These are phyloP conservation scores for Lagenidium giganteum DNA, from an alignment of 352 stramenopile species.

Conservation along the genomic window DNA sequence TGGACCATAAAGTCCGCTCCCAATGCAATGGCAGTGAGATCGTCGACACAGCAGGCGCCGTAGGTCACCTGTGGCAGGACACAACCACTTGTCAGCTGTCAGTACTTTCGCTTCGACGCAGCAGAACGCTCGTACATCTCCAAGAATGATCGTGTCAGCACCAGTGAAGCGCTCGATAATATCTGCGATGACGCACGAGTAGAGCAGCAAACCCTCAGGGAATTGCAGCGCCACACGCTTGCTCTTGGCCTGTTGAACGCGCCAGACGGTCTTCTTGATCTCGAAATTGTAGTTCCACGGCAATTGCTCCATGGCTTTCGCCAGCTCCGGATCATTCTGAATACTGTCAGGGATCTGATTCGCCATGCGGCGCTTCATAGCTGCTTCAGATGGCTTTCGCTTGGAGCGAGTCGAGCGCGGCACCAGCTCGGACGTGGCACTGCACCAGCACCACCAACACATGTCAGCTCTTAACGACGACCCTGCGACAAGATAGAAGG, in stretches of 20 bases:
- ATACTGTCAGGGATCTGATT: constrained; percentile 92
- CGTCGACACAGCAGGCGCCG: constrained; percentile 99
- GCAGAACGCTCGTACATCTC: constrained; percentile 90
- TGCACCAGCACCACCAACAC: constrained; percentile 9
- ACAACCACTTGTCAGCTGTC: no score
- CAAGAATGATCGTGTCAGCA: constrained; percentile 92
- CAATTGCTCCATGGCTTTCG: constrained; percentile 91
- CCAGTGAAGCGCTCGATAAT: constrained; percentile 96
- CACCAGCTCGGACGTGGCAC: constrained; percentile 18
- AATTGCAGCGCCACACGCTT: constrained; percentile 97
- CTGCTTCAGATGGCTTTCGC: constrained; percentile 56
- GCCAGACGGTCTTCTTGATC: constrained; percentile 97
- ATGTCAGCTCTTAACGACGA: no score
- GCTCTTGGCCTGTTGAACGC: constrained; percentile 86
- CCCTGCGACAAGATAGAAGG: no score
- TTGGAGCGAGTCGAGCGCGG: constrained; percentile 41
- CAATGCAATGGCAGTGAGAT: constrained; percentile 94
- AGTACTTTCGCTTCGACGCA: background rate
- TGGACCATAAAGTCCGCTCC: constrained; percentile 98
- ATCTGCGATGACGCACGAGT: constrained; percentile 96
- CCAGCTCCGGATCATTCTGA: constrained; percentile 79
- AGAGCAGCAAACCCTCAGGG: constrained; percentile 98
- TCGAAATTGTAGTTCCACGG: constrained; percentile 99
- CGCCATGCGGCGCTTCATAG: constrained; percentile 61
- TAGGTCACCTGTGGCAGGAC: constrained; percentile 95